Evolutionary conservation across 441 rosid species (phyloP).

Genomic region (Pelargonium myrrhifolium): DNA sequence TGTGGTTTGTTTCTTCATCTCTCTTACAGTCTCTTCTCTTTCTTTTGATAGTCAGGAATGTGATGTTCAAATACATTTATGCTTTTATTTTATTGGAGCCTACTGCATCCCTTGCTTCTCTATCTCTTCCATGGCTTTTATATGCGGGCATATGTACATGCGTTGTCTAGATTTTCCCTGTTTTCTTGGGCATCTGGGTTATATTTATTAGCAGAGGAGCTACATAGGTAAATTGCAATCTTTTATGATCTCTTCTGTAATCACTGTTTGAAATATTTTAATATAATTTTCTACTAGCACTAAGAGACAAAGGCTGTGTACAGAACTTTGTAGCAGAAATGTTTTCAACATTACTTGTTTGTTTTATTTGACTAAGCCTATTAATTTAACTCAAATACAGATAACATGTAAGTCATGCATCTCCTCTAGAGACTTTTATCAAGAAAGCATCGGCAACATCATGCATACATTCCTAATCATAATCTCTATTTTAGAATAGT

Average conservation of each 20-base stretch:
- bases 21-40: not conserved
- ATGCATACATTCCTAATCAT: not conserved
- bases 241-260: not conserved
- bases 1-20: slow-evolving; percentile 25
- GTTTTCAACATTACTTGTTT: not conserved
- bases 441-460: not conserved
- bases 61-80: not conserved
- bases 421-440: too few species aligned
- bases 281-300: not conserved
- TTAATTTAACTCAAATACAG: too few species aligned
- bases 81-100: not conserved
- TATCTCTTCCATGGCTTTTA: not conserved
- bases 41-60: not conserved
- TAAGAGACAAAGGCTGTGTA: not conserved
- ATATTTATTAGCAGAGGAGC: not conserved
- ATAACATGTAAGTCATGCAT: too few species aligned
- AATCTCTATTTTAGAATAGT: too few species aligned
- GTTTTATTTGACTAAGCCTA: too few species aligned
- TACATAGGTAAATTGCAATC: not conserved
- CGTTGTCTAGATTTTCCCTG: not conserved
- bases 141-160: not conserved
- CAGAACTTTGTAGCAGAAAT: not conserved
- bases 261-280: not conserved
- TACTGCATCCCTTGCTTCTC: not conserved
- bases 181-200: not conserved